phyloP scores from a whole-genome alignment of 805 yeast genomes.

The Saccharomycopsis sp. region DNA sequence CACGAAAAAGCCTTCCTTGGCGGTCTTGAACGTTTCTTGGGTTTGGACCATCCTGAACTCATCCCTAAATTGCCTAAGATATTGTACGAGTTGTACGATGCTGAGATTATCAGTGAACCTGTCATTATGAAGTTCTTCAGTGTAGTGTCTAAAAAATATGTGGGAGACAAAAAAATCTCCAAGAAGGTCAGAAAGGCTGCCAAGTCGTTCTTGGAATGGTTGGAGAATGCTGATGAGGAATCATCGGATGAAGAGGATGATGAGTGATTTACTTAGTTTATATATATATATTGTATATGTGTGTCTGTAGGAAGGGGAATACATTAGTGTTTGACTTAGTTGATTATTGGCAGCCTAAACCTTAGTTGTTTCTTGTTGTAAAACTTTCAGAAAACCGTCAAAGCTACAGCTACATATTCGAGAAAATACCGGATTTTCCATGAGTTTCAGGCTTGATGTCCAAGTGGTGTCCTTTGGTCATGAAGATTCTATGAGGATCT shows the following conservation, averaged over 20 bases:
- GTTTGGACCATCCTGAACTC: conserved; percentile 68
- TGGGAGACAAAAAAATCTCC: conserved; percentile 74
- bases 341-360: too few relatives aligned
- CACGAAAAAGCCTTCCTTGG: conserved; percentile 89
- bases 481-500: too few relatives aligned
- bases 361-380: too few relatives aligned
- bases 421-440: too few relatives aligned
- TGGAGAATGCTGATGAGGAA: conserved; percentile 87
- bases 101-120: conserved; percentile 81
- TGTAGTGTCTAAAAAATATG: conserved; percentile 86
- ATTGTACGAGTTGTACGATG: conserved; percentile 71
- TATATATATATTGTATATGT: neutral
- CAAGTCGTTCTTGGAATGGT: conserved; percentile 92
- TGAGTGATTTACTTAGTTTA: conserved; percentile 22
- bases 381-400: too few relatives aligned
- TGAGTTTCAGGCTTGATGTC: too few relatives aligned
- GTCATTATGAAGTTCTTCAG: conserved; percentile 80
- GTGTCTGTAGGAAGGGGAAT: neutral
- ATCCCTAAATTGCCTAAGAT: conserved; percentile 74
- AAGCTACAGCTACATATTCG: too few relatives aligned
- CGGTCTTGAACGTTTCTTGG: conserved; percentile 90
- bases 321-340: neutral
- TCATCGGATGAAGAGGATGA: conserved; percentile 53
- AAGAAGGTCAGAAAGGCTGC: conserved; percentile 94
- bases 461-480: too few relatives aligned